These are phyloP conservation scores for Saccharomycopsis hybrid DNA, from an alignment of 1,139 yeast genomes.

Conservation along the genomic window DNA sequence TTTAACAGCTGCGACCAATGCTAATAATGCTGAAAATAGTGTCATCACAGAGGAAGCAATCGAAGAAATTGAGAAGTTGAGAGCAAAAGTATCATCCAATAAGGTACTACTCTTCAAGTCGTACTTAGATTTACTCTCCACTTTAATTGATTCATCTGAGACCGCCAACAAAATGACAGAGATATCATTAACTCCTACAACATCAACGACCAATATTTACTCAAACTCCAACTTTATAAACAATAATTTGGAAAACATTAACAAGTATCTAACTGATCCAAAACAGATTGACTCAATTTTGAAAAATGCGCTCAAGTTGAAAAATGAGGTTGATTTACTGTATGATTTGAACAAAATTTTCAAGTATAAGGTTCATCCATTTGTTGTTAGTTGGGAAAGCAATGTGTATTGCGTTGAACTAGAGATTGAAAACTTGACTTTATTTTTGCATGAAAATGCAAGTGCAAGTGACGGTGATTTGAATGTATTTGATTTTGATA, in stretches of 20 bases:
- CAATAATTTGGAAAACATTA: constrained; percentile 18
- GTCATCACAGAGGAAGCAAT: no score
- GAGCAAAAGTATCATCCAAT: constrained; percentile 3
- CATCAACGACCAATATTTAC: constrained; percentile 1
- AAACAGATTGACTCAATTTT: constrained; percentile 12
- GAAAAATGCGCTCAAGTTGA: constrained; percentile 10
- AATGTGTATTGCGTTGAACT: constrained; percentile 27
- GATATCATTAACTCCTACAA: constrained; percentile 6
- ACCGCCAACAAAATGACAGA: constrained; percentile 13
- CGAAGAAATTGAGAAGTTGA: constrained; percentile 6
- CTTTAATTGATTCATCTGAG: constrained; percentile 25
- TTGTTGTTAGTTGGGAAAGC: constrained; percentile 23
- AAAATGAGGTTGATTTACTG: constrained; percentile 11
- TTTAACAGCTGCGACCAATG: background rate
- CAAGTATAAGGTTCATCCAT: constrained; percentile 15
- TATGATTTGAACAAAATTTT: constrained; percentile 18
- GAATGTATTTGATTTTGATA: constrained; percentile 21
- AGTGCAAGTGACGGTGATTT: constrained; percentile 16
- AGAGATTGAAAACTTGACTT: constrained; percentile 23
- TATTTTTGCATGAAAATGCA: constrained; percentile 10
- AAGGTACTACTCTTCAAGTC: constrained; percentile 28
- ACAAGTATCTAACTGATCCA: constrained; percentile 16
- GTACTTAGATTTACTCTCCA: constrained; percentile 34
- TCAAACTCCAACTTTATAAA: constrained; percentile 18
- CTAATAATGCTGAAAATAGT: no score